Evolutionary conservation across 768 basidiomycete genomes (phyloP).

Genomic region (Suillus paluster): DNA sequence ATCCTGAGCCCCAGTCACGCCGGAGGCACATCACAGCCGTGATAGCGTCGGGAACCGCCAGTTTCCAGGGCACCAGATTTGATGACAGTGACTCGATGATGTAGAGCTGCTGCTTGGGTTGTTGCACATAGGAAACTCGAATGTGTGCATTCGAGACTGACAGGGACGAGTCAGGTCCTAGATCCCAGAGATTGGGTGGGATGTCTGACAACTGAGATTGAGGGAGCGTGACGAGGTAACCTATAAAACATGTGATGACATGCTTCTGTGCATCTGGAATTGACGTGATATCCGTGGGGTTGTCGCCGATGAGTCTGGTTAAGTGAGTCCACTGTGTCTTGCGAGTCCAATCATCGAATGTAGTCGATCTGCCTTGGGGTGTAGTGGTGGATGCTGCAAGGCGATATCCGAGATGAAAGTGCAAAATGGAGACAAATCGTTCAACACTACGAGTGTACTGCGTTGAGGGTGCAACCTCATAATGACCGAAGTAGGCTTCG

Average conservation of each 20-base stretch:
- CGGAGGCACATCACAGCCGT: conserved; percentile 9
- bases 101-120: background rate
- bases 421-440: background rate
- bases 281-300: background rate
- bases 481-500: background rate
- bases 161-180: background rate
- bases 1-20: background rate
- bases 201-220: background rate
- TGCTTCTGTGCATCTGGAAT: background rate
- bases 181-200: background rate
- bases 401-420: background rate
- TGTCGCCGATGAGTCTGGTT: background rate
- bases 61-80: background rate
- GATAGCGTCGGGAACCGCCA: background rate
- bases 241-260: background rate
- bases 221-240: background rate
- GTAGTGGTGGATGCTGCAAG: background rate
- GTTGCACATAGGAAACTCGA: background rate
- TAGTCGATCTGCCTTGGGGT: background rate
- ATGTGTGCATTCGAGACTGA: background rate
- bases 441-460: background rate
- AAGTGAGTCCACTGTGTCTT: background rate
- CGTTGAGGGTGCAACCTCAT: background rate
- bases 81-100: background rate
- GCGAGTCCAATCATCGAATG: background rate